phyloP scores from a whole-genome alignment of 805 yeast species.

The Suhomyces kilbournensis region DNA sequence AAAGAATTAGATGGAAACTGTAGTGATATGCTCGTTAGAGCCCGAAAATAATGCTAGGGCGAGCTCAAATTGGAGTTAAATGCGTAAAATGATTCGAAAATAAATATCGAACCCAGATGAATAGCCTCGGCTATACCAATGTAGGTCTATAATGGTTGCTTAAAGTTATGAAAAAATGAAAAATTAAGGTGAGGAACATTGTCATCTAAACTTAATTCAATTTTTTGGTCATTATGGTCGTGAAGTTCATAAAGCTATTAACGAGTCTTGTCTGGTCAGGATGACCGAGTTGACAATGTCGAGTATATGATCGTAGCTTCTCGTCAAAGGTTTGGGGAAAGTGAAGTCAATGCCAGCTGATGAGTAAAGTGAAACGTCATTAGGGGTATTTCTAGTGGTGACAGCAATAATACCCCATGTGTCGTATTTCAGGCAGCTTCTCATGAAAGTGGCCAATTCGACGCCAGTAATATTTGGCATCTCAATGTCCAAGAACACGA shows the following conservation, averaged over 20 bases:
- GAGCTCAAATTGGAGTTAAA: not conserved
- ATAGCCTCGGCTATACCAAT: not conserved
- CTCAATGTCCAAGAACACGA: slow-evolving; percentile 43
- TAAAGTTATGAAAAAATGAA: not conserved
- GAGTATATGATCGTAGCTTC: slow-evolving; percentile 16
- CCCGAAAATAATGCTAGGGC: not conserved
- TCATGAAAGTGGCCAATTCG: slow-evolving; percentile 26
- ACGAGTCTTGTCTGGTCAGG: not conserved
- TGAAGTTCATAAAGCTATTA: not conserved
- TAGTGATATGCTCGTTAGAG: not conserved
- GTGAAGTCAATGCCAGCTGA: slow-evolving; percentile 40
- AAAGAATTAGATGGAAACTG: not conserved
- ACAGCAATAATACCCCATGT: slow-evolving; percentile 38
- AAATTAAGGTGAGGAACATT: not conserved
- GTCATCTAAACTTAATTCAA: not conserved
- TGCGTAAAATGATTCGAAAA: not conserved
- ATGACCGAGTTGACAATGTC: slow-evolving; percentile 17
- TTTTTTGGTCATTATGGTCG: not conserved
- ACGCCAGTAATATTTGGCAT: slow-evolving; percentile 43
- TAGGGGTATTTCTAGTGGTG: slow-evolving; percentile 29
- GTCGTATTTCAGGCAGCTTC: slow-evolving; percentile 10
- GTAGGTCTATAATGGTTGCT: not conserved
- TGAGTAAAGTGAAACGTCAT: slow-evolving; percentile 30
- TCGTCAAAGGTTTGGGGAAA: slow-evolving; percentile 38
- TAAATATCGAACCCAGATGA: not conserved